Evolutionary conservation across 1,284 basidiomycete species (phyloP), one percentile per base, ranked within the genome.

Genomic region (Volvariella surrecta): DNA sequence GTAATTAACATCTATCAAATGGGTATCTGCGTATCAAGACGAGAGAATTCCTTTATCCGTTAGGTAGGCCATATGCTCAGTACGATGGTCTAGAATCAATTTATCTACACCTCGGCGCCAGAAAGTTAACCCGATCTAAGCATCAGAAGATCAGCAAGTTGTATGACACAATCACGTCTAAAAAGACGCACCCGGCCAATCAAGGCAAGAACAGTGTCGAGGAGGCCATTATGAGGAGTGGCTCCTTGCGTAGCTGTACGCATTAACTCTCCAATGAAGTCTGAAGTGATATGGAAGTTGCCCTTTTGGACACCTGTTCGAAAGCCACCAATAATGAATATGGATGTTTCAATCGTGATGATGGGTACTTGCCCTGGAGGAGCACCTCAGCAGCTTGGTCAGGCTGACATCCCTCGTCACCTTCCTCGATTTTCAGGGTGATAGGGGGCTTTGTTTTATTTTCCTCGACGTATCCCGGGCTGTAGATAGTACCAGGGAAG

Each of bases 401-500:
- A 0, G 89, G 73, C 2, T 75, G 74, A 43, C 80, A 54, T 0
- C 82, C 80, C 16, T 67, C 70, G 56, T 94, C 94, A 1, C 67
- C 63, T 44, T 86, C 87, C 58, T 96, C 94, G 34, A 97, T 84
- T 54, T 86, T 80, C 50, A 76, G 73, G 2, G 82, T 86, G 43
- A 97, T 70, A 24, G 70, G 68, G 0, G 92, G 94, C 57, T 97
- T 97, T 28, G 73, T 75, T 58, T 76, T 79, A 57, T 89, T 82
- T 58, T 97, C 94, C 50, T 78, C 73, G 9, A 82, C 80, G 52
- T 75, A 86, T 0, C 92, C 91, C 0, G 91, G 88, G 0, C 79
- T 82, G 47, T 74, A 74, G 64, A 98, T 96, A 0, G 89, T 93
- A 0, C 76, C 78, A 0, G 93, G 92, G 64, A 92, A 87, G 65